A percentile compares a stretch with the other conserved stretches of the same genome.
Evolutionary conservation across 768 basidiomycete genomes (phyloP).

Genomic region (Suillus subalutaceus): DNA sequence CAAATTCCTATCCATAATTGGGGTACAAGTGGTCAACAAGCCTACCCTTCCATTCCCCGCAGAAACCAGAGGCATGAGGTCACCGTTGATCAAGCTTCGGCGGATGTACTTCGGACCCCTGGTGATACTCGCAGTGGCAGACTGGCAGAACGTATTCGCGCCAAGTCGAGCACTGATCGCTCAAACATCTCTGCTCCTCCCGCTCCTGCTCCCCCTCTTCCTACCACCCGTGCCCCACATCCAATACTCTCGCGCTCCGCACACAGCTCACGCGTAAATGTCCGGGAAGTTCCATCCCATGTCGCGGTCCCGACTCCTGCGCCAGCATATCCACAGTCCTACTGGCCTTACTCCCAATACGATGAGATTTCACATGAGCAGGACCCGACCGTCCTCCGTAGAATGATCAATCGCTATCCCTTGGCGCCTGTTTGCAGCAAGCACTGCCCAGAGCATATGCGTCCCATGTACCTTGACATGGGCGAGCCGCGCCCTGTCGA

Average conservation of each 20-base stretch:
- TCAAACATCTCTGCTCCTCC: not conserved
- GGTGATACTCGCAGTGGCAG: slow-evolving; percentile 6
- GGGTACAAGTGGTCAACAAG: too few species aligned
- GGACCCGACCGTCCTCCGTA: not conserved
- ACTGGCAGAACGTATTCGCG: slow-evolving; percentile 9
- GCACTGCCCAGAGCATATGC: slow-evolving; percentile 4
- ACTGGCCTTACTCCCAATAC: not conserved
- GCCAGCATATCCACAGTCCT: not conserved
- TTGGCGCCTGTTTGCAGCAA: not conserved
- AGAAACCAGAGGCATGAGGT: too few species aligned
- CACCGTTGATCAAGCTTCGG: not conserved
- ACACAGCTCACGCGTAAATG: not conserved
- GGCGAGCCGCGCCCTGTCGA: not conserved
- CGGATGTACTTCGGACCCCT: not conserved
- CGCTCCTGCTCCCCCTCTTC: not conserved
- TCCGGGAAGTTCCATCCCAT: slow-evolving; percentile 4
- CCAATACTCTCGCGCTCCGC: not conserved
- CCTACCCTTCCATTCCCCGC: too few species aligned
- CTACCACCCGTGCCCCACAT: not conserved
- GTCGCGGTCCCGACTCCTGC: not conserved
- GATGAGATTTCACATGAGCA: not conserved
- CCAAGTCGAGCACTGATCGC: slow-evolving; percentile 1
- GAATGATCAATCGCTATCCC: slow-evolving; percentile 7
- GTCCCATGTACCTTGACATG: slow-evolving; percentile 15
- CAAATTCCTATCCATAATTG: too few species aligned